A percentile compares a stretch with the other conserved stretches of the same genome.
These are phyloP conservation scores for Hemisphaericaspora nanyangensis DNA, from an alignment of 805 yeast genomes.

Conservation along the genomic window DNA sequence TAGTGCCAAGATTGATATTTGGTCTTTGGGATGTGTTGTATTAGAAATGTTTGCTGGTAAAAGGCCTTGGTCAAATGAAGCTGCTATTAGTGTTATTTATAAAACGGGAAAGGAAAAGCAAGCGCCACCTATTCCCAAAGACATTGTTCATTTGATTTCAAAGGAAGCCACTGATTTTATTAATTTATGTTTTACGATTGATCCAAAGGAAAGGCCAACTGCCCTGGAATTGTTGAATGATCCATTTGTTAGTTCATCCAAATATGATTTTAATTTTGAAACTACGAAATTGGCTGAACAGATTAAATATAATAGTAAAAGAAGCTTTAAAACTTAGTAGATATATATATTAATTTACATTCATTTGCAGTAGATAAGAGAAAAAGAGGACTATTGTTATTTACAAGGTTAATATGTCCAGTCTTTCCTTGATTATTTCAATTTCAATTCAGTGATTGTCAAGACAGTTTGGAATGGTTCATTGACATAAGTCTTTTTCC, in stretches of 20 bases:
- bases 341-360: neutral
- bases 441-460: conserved; percentile 66
- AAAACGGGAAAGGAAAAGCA: conserved; percentile 79
- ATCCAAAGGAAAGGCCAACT: conserved; percentile 87
- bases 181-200: conserved; percentile 65
- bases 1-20: conserved; percentile 95
- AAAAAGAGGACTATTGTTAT: no score
- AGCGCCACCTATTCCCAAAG: conserved; percentile 97
- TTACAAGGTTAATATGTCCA: no score
- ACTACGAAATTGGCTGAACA: conserved; percentile 53
- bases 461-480: conserved; percentile 76
- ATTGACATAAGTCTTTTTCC: conserved; percentile 69
- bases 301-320: conserved; percentile 30
- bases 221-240: conserved; percentile 62
- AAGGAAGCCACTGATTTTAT: conserved; percentile 66
- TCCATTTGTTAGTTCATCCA: conserved; percentile 41
- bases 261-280: conserved; percentile 44
- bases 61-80: conserved; percentile 96
- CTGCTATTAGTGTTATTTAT: conserved; percentile 91
- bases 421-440: conserved; percentile 32
- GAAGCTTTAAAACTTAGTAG: neutral
- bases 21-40: conserved; percentile 98
- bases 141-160: conserved; percentile 63
- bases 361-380: no score
- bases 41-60: conserved; percentile 97